Base-by-base conservation (phyloP, 192 early-diverging fungal genomes). In the Mortierella claussenii region DNA sequence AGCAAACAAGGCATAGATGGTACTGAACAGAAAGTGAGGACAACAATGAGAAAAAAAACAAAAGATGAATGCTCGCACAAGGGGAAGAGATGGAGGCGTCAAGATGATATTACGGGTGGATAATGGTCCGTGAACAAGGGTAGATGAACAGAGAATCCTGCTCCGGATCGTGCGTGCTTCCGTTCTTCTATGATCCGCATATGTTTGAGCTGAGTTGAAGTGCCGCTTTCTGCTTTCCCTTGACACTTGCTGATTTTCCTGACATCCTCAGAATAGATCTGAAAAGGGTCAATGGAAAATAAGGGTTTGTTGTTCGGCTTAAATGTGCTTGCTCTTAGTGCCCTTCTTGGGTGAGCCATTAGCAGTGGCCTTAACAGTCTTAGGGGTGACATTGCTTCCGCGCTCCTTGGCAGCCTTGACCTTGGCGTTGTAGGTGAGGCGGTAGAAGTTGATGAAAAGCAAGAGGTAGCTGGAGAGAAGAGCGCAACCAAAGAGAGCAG, bases 401-500 rank as follows among this genome's bases (percentile, higher is more conserved):
- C 60, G 60, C 52, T 74, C 63, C 62, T 66, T 75, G 47, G 70
- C 60, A 30, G 57, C 60, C 85, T 89, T 86, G 47, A 67, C 74
- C 69, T 80, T 85, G 56, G 65, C 60, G 30, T 86, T 84, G 80
- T 95, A 95, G n/a, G 92, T 95, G 67, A 90, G 83, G 69, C 86
- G 83, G 73, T 93, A 96, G 82, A 96, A 96, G 83, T 94, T 89
- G 80, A 96, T 92, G 76, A 96, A 96, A n/a, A 96, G 83, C 45
- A 92, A 74, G 59, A 96, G 85, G 81, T 96, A 96, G 56, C 87
- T 89, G 47, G 87, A 87, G 31, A 96, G 83, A 55, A 96, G 79
- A 45, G 80, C 83, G 56, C 92, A 92, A 58, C 93, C 94, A 82
- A 95, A 90, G 66, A 91, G 55, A n/a, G 94, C 94, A 54, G 93